Base-by-base conservation (phyloP, 78 protist species). In the Speleostelium caveatum region DNA sequence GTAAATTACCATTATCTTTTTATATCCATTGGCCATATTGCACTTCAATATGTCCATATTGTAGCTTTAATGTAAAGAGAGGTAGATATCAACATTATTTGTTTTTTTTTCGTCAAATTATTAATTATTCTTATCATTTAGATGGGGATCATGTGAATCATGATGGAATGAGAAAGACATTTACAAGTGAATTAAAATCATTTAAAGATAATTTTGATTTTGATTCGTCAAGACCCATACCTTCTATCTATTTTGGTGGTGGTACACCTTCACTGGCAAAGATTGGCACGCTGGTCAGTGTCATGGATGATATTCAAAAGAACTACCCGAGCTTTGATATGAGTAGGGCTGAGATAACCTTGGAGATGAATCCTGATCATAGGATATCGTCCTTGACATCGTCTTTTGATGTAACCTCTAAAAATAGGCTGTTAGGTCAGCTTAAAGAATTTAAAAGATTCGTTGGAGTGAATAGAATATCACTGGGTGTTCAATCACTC, bases 1-100 rank as follows among this genome's bases (percentile, higher is more conserved):
- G 32, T 22, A 28, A 53, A 16, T 51, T 72, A 33, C 78, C 78
- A 22, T 42, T 60, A 28, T 88, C 94, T 24, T 49, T 88, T 7
- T 88, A 75, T 67, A 41, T 88, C 0, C 86, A 91, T 79, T 83
- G 95, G 95, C 95, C 95, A 24, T 91, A 69, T 26, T 91, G 95
- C 28, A 59, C 56, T 0, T 28, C 58, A 1, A 91, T 91, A 78
- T 91, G 95, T 73, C 90, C 90, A 17, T 91, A 91, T 65, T 91
- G 95, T 63, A 55, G 33, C 21, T 91, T 91, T 49, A 91, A 91
- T 45, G 72, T n/a, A n/a, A n/a, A n/a, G n/a, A n/a, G n/a, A n/a
- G n/a, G n/a, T n/a, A n/a, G n/a, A n/a, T n/a, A n/a, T n/a, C n/a
- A n/a, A n/a, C n/a, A n/a, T n/a, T n/a, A n/a, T n/a, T n/a, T n/a